Percentiles rank a stretch among this genome's conserved stretches.
These are phyloP conservation scores for Chlamydomonas sphaeroides DNA, from an alignment of 139 green algal species.

Conservation along the genomic window DNA sequence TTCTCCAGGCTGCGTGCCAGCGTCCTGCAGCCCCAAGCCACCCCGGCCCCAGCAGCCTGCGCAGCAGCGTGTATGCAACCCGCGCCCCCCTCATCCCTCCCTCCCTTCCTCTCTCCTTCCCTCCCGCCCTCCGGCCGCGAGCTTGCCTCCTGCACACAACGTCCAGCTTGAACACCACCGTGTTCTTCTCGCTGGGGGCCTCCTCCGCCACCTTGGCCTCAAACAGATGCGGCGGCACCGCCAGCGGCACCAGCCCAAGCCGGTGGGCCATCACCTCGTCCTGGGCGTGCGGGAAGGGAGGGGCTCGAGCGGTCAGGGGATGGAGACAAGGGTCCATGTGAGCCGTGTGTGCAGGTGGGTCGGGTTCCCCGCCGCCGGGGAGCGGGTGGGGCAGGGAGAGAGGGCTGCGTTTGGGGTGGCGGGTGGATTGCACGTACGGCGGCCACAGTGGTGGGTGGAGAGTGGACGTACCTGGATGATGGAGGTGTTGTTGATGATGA, in stretches of 20 bases:
- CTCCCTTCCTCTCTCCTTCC: background rate
- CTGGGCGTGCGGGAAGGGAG: too few relatives aligned
- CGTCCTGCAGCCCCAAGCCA: too few relatives aligned
- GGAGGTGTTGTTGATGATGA: constrained; percentile 96
- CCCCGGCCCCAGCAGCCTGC: too few relatives aligned
- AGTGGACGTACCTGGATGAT: constrained; percentile 81
- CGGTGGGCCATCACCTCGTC: constrained; percentile 94
- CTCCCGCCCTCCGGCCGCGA: background rate
- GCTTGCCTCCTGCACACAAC: constrained; percentile 56
- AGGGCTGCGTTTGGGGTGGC: too few relatives aligned
- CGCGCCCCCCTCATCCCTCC: too few relatives aligned
- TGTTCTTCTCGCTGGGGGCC: constrained; percentile 73
- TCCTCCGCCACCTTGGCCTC: constrained; percentile 71
- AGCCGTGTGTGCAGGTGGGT: too few relatives aligned
- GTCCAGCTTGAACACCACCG: constrained; percentile 74
- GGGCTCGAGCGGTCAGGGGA: too few relatives aligned
- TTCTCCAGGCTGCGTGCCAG: too few relatives aligned
- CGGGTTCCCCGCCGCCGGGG: too few relatives aligned
- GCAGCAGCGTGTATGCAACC: too few relatives aligned
- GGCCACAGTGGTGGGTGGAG: background rate
- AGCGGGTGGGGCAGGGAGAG: background rate
- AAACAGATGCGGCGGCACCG: constrained; percentile 83
- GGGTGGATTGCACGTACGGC: background rate
- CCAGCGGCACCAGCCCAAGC: constrained; percentile 91
- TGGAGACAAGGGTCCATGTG: too few relatives aligned